These are phyloP conservation scores for Corynespora cassiicola DNA, from an alignment of 2,329 filamentous ascomycete genomes.

Conservation along the genomic window DNA sequence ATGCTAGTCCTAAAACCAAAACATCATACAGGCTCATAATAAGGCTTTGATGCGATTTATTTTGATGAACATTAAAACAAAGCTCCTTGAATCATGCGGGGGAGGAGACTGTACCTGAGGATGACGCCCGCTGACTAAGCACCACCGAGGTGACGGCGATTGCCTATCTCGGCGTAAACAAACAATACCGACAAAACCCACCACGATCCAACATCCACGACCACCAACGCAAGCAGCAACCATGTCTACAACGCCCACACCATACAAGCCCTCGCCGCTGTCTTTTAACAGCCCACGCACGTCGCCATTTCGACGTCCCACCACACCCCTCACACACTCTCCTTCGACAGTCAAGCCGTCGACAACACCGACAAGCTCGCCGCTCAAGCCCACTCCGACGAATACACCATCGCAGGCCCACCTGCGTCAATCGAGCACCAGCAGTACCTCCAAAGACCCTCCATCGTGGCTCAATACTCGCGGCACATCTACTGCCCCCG, in stretches of 20 bases:
- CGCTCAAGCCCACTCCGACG: constrained; percentile 44
- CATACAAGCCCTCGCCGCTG: constrained; percentile 50
- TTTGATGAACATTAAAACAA: too few species aligned
- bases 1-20: too few species aligned
- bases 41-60: too few species aligned
- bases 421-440: constrained; percentile 37
- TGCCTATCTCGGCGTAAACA: too few species aligned
- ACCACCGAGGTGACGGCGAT: too few species aligned
- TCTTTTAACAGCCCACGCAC: constrained; percentile 53
- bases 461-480: constrained; percentile 45
- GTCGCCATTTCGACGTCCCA: constrained; percentile 53
- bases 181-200: too few species aligned
- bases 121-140: too few species aligned
- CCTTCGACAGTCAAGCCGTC: constrained; percentile 47
- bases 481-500: constrained; percentile 31
- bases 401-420: constrained; percentile 33
- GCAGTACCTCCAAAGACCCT: constrained; percentile 42
- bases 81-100: too few species aligned
- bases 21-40: too few species aligned
- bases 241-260: constrained; percentile 42
- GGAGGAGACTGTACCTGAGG: too few species aligned
- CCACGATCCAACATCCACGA: too few species aligned
- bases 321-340: constrained; percentile 46
- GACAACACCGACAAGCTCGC: constrained; percentile 51
- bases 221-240: too few species aligned